Conservation (phyloP, 345 rosid species). For the Carallia brachiata region DNA sequence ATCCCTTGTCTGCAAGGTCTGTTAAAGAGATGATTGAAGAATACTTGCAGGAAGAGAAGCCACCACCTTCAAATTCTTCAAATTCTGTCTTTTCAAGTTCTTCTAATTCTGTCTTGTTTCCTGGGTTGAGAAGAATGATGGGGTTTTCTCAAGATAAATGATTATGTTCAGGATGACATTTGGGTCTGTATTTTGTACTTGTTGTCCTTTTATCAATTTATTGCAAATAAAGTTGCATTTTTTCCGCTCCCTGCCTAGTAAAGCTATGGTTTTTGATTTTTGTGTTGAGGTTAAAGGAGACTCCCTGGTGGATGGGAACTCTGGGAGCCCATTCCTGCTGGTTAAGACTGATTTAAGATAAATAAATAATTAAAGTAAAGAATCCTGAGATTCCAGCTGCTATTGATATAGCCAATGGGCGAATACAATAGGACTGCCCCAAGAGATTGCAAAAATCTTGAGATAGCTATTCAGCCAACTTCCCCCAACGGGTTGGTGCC, state of each 20-base stretch:
- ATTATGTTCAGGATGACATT: not conserved
- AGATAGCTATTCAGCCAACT: constrained; percentile 43
- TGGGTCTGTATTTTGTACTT: not conserved
- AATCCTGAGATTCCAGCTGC: constrained; percentile 61
- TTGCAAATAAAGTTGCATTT: no score
- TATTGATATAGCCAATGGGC: constrained; percentile 50
- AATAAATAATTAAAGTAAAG: constrained; percentile 26
- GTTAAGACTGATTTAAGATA: no score
- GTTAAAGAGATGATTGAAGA: constrained; percentile 69
- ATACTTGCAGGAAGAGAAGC: constrained; percentile 39
- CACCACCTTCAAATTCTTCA: constrained; percentile 10
- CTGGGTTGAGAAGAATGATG: constrained; percentile 60
- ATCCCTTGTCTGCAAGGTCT: constrained; percentile 69
- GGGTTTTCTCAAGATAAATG: constrained; percentile 42
- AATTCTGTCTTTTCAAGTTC: not conserved
- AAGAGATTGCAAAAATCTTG: constrained; percentile 44
- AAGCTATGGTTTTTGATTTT: no score
- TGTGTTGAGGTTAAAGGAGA: no score
- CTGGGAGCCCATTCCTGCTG: no score
- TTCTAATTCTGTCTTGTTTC: constrained; percentile 12
- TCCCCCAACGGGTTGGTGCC: constrained; percentile 45
- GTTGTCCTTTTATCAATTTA: no score
- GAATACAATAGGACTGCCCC: constrained; percentile 42
- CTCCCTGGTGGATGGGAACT: no score
- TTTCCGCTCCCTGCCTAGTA: no score